Percentiles rank a stretch among this genome's conserved stretches.
Conservation (phyloP, 495 filamentous ascomycete species). For the Letharia columbiana region DNA sequence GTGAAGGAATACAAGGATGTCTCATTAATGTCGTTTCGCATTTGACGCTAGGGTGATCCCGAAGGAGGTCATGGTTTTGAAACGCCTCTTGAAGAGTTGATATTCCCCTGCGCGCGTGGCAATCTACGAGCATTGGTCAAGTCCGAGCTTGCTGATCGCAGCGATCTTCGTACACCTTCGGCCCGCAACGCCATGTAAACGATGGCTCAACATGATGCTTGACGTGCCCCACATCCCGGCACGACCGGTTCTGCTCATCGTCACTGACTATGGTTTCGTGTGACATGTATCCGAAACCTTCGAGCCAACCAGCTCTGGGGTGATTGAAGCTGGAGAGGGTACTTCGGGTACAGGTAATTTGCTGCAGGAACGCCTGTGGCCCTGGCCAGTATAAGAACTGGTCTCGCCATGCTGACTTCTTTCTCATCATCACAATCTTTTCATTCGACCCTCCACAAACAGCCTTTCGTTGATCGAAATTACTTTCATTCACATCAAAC, state of each 20-base stretch:
- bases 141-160: not conserved
- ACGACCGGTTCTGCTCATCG: not conserved
- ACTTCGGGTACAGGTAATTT: not conserved
- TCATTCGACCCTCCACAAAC: not conserved
- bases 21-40: not conserved
- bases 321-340: not conserved
- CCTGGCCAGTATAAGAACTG: not conserved
- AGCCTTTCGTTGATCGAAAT: constrained; percentile 11
- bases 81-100: not conserved
- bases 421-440: not conserved
- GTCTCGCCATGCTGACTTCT: not conserved
- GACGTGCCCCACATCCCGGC: not conserved
- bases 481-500: not conserved
- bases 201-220: not conserved
- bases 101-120: not conserved
- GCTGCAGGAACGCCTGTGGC: not conserved
- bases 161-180: not conserved
- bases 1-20: not conserved
- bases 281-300: not conserved
- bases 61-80: not conserved
- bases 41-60: constrained; percentile 1
- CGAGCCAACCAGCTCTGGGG: not conserved
- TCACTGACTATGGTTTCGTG: not conserved
- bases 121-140: not conserved
- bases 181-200: not conserved